phyloP scores from a whole-genome alignment of 257 asterid genomes.

The Solanum appendiculatum region DNA sequence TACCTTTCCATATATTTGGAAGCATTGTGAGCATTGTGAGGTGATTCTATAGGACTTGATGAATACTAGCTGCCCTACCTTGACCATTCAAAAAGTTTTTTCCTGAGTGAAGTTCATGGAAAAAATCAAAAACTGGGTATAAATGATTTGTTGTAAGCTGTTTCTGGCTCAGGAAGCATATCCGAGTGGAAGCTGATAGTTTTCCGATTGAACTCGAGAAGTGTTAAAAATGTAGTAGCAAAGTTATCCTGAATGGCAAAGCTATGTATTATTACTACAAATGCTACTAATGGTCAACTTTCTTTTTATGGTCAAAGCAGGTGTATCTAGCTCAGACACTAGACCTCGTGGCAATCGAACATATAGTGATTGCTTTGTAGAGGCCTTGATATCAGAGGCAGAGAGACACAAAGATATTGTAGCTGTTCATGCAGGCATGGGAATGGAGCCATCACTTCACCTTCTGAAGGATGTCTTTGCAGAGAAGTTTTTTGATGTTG shows the following conservation, averaged over 20 bases:
- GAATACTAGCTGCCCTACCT: neutral
- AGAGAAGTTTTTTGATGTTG: constrained; percentile 66
- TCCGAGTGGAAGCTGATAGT: neutral
- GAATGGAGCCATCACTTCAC: constrained; percentile 65
- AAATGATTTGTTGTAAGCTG: neutral
- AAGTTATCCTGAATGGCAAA: neutral
- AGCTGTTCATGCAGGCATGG: constrained; percentile 89
- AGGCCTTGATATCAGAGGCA: constrained; percentile 59
- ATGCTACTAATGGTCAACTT: neutral
- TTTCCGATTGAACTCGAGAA: neutral
- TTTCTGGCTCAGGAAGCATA: neutral
- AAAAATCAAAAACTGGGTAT: neutral
- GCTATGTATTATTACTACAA: neutral
- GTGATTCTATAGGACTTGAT: neutral
- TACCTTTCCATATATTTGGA: neutral
- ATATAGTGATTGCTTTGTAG: constrained; percentile 55
- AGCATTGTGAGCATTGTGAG: neutral
- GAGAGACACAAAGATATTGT: constrained; percentile 62
- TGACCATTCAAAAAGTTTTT: neutral
- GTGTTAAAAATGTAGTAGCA: neutral
- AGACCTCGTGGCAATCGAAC: constrained; percentile 29
- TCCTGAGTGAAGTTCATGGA: neutral
- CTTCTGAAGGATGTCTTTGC: constrained; percentile 36
- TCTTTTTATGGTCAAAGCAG: constrained; percentile 18
- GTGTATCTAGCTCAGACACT: constrained; percentile 11